phyloP scores from a whole-genome alignment of 805 yeast genomes.

The Yamadazyma takamatsuzukensis region DNA sequence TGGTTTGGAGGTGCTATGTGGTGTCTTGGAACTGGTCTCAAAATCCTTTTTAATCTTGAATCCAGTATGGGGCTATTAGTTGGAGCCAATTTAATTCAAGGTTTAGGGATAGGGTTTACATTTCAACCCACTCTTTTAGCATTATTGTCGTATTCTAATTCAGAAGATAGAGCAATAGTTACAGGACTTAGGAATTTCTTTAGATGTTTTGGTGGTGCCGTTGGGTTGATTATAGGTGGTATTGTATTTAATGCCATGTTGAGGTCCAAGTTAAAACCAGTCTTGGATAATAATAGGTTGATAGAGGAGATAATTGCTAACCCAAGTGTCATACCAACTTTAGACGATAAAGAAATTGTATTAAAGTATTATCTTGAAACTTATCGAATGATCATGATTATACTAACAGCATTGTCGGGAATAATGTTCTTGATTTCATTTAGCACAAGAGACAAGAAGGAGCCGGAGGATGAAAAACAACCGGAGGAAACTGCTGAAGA shows the following conservation, averaged over 20 bases:
- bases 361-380: conserved; percentile 3
- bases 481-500: no score
- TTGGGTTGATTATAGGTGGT: conserved; percentile 25
- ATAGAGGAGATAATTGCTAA: conserved; percentile 1
- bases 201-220: conserved; percentile 34
- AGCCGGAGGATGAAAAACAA: conserved; percentile 2
- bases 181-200: conserved; percentile 30
- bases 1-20: conserved; percentile 42
- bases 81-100: conserved; percentile 14
- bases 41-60: conserved; percentile 26
- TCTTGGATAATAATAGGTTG: not conserved
- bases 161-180: conserved; percentile 32
- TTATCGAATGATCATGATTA: conserved; percentile 6
- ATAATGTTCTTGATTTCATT: conserved; percentile 9
- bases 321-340: conserved; percentile 1
- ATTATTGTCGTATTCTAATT: conserved; percentile 41
- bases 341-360: not conserved
- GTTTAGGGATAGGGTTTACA: conserved; percentile 46
- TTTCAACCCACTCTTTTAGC: conserved; percentile 58
- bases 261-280: conserved; percentile 1
- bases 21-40: conserved; percentile 39
- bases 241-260: conserved; percentile 5
- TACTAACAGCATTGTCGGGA: conserved; percentile 10
- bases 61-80: conserved; percentile 29
- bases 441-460: conserved; percentile 3